Conservation (phyloP, 2,329 filamentous ascomycete species). For the Sclerotinia spermophila region DNA sequence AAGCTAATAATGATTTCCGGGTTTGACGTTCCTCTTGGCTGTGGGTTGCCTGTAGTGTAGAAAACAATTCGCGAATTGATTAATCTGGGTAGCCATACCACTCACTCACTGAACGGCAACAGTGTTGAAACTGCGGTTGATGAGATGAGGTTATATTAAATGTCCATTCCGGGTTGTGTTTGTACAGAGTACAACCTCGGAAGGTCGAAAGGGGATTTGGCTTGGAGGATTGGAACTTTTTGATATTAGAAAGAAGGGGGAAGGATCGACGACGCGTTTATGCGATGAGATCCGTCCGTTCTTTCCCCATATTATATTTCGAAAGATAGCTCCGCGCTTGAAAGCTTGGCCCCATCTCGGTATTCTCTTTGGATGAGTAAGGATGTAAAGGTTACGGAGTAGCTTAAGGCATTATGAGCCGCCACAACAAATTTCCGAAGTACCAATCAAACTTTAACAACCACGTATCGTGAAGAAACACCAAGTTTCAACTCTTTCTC, state of each 20-base stretch:
- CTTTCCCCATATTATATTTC: background rate
- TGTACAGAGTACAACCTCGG: background rate
- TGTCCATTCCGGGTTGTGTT: background rate
- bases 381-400: no score
- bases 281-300: background rate
- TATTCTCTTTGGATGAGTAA: background rate
- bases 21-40: background rate
- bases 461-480: background rate
- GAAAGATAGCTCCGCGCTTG: background rate
- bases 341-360: conserved; percentile 11
- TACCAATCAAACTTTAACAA: conserved; percentile 4
- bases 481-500: conserved; percentile 10
- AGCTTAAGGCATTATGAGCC: conserved; percentile 5
- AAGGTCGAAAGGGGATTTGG: background rate
- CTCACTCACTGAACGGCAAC: background rate
- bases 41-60: background rate
- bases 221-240: background rate
- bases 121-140: background rate
- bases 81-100: background rate
- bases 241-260: conserved; percentile 10
- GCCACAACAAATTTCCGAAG: conserved; percentile 13
- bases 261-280: background rate
- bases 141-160: background rate
- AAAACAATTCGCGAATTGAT: background rate
- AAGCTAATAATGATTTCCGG: background rate